Base-by-base conservation (phyloP, 768 basidiomycete genomes). In the Pleurotus cornucopiae region DNA sequence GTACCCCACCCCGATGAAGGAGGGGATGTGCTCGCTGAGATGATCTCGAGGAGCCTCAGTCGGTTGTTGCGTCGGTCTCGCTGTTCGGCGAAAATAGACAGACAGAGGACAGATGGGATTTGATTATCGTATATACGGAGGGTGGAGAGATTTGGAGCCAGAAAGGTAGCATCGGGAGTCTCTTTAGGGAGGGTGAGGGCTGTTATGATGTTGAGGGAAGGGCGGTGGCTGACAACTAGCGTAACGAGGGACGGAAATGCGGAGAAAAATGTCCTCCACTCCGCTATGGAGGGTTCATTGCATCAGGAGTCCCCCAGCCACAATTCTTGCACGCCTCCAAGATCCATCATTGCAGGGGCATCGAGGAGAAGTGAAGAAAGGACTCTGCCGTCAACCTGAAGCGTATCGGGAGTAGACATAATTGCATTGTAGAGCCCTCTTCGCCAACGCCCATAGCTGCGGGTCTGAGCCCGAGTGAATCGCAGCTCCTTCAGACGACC, bases 241-340 rank as follows among this genome's bases (percentile, higher is more conserved):
- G 34, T 49, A 7, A 11, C n/a, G 5, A 49, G 30, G 21, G 49
- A 49, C 14, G 49, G 21, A 7, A 49, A 20, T 11, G 49, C 26
- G n/a, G 20, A 49, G 26, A 49, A 49, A 25, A 49, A 49, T 7
- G 49, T 49, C 7, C 34, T 25, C 49, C 49, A 49, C 37, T 49
- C 49, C 16, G 14, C 49, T 2, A 30, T 20, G 23, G 49, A 14
- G 26, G 49, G 49, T 9, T 49, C 49, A n/a, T 14, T 34, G 12
- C 12, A 6, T 3, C 37, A 49, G 9, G 6, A 4, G 6, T 13
- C 34, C 6, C 49, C 49, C 12, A 49, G 30, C 49, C 49, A 49
- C 37, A 49, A n/a, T 34, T 38, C 49, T 34, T 49, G 21, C 1
- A 49, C 49, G 26, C 49, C 14, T 11, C 49, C 20, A 14, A 49